phyloP scores from a whole-genome alignment of 23 red algal species.

The Cyanidiococcus yangmingshanensis region DNA sequence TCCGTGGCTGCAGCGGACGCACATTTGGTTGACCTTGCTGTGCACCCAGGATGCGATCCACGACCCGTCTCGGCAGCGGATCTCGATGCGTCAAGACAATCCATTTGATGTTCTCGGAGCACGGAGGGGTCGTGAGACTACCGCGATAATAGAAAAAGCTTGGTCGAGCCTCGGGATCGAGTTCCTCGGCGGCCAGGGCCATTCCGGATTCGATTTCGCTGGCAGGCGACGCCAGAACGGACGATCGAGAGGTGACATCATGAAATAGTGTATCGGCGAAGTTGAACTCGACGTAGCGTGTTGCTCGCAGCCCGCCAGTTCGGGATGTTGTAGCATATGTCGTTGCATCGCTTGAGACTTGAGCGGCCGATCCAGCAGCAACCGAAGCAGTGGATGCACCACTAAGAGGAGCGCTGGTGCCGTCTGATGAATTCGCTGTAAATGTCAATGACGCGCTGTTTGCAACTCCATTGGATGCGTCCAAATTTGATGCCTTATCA shows the following conservation, averaged over 20 bases:
- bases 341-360: neutral
- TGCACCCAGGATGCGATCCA: constrained; percentile 11
- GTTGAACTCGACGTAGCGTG: constrained; percentile 4
- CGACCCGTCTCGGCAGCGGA: neutral
- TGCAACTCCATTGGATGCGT: neutral
- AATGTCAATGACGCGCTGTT: neutral
- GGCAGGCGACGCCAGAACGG: neutral
- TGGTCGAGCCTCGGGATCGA: neutral
- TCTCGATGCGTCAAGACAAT: constrained; percentile 12
- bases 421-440: neutral
- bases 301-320: neutral
- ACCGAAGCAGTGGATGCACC: neutral
- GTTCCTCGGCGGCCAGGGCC: constrained; percentile 12
- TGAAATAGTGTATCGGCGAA: constrained; percentile 1
- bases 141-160: constrained; percentile 9
- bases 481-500: neutral
- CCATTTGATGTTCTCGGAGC: constrained; percentile 17
- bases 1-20: constrained; percentile 11
- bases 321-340: neutral
- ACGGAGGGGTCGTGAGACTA: neutral
- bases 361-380: neutral
- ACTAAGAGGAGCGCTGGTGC: neutral
- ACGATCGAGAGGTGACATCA: neutral
- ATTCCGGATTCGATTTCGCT: constrained; percentile 6
- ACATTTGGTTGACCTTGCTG: constrained; percentile 1